These are phyloP conservation scores for Mrakia blollopis DNA, from an alignment of 768 basidiomycete species.

Conservation along the genomic window DNA sequence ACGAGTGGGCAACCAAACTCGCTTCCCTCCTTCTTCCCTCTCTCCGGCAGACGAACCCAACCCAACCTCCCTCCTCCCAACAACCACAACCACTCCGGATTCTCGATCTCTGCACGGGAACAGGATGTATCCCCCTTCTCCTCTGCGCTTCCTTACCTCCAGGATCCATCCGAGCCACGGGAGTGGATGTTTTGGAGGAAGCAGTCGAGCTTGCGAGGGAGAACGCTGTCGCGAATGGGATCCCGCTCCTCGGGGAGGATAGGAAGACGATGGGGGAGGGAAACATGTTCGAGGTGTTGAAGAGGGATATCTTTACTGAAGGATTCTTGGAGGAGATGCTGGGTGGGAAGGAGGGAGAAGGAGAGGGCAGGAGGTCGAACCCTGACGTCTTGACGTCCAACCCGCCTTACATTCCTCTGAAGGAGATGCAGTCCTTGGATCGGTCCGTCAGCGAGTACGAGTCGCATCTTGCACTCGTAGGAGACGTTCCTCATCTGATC, in stretches of 20 bases:
- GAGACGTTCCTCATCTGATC: constrained; percentile 3
- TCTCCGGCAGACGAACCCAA: constrained; percentile 23
- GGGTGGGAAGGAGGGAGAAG: neutral
- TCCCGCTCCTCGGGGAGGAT: neutral
- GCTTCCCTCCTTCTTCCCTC: constrained; percentile 45
- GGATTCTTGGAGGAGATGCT: constrained; percentile 1
- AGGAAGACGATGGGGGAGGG: neutral
- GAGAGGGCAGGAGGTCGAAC: neutral
- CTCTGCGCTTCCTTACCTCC: constrained; percentile 51
- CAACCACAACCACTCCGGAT: constrained; percentile 47
- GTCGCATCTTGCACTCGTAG: constrained; percentile 8
- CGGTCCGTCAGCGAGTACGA: constrained; percentile 21
- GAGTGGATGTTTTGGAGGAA: constrained; percentile 62
- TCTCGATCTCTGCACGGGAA: constrained; percentile 61
- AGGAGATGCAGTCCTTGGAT: constrained; percentile 24
- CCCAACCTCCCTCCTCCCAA: neutral
- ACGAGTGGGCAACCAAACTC: constrained; percentile 68
- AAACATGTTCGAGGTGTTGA: neutral
- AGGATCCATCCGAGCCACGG: constrained; percentile 51
- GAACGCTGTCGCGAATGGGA: constrained; percentile 45
- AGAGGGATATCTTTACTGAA: constrained; percentile 6
- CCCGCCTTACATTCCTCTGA: constrained; percentile 28
- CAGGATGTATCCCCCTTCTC: constrained; percentile 86
- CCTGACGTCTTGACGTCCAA: constrained; percentile 30
- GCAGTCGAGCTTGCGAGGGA: constrained; percentile 55